Conservation (phyloP, 73 alveolate species). For the Loxodes magnus region DNA sequence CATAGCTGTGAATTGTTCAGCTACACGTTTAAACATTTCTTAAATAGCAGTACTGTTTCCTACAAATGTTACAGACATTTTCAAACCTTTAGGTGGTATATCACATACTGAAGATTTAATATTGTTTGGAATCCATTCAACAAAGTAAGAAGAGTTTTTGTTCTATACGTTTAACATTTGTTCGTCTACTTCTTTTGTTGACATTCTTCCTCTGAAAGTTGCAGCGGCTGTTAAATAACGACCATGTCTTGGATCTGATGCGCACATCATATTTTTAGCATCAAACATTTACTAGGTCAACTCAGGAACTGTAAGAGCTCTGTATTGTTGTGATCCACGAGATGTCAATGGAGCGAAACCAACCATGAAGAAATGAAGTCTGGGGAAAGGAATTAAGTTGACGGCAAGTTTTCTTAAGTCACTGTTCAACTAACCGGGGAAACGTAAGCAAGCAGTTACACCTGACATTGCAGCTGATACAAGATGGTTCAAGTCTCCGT, state of each 20-base stretch:
- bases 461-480: slow-evolving; percentile 95
- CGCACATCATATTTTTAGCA: slow-evolving; percentile 97
- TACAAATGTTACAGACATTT: slow-evolving; percentile 97
- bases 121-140: slow-evolving; percentile 95
- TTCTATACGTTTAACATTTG: slow-evolving; percentile 90
- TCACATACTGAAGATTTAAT: slow-evolving; percentile 90
- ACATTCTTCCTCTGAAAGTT: slow-evolving; percentile 98
- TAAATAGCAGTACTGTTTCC: slow-evolving; percentile 94
- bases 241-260: slow-evolving; percentile 97
- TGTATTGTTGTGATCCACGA: slow-evolving; percentile 95
- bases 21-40: slow-evolving; percentile 95
- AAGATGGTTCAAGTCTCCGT: slow-evolving; percentile 96
- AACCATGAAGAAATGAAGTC: slow-evolving; percentile 97
- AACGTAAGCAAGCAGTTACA: slow-evolving; percentile 94
- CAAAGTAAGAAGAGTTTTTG: slow-evolving; percentile 93
- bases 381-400: slow-evolving; percentile 96
- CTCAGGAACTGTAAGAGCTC: slow-evolving; percentile 89
- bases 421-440: slow-evolving; percentile 93
- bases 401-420: slow-evolving; percentile 91
- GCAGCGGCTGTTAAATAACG: slow-evolving; percentile 95
- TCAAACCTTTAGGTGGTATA: slow-evolving; percentile 97
- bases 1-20: slow-evolving; percentile 64
- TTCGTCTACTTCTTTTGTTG: slow-evolving; percentile 94
- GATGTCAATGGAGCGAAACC: slow-evolving; percentile 98
- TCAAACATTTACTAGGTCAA: slow-evolving; percentile 84